phyloP scores from a whole-genome alignment of 805 yeast species.

The Suhomyces faveliae region DNA sequence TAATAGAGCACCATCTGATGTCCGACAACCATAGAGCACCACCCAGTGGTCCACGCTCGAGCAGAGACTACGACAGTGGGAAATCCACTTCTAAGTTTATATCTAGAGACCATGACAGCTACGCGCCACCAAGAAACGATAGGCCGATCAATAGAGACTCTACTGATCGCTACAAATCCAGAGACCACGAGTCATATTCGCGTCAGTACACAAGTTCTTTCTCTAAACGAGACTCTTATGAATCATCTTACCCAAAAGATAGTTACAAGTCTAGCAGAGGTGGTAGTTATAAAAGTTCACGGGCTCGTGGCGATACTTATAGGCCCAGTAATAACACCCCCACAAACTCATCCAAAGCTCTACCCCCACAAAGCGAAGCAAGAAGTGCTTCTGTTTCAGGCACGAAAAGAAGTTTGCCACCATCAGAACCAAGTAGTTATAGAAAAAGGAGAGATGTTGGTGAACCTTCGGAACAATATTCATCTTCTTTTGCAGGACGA shows the following conservation, averaged over 20 bases:
- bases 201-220: not conserved
- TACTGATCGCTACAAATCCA: not conserved
- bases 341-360: not conserved
- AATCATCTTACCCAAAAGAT: not conserved
- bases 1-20: too few species aligned
- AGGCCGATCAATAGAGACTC: not conserved
- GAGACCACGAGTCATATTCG: not conserved
- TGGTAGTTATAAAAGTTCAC: conserved; percentile 24
- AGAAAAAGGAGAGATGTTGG: conserved; percentile 8
- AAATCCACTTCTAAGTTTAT: not conserved
- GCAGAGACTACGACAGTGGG: conserved; percentile 13
- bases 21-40: conserved; percentile 35
- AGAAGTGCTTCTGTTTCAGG: not conserved
- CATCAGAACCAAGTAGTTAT: conserved; percentile 11
- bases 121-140: not conserved
- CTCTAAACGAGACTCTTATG: not conserved
- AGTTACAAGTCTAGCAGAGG: conserved; percentile 15
- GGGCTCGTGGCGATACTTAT: conserved; percentile 13
- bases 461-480: not conserved
- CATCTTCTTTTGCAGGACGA: not conserved
- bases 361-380: not conserved
- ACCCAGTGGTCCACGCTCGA: conserved; percentile 27
- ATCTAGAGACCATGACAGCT: not conserved
- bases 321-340: conserved; percentile 3
- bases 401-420: conserved; percentile 8